A percentile compares a stretch with the other conserved stretches of the same genome.
Evolutionary conservation across 805 yeast species (phyloP).

Genomic region (Osmozyma mogii): DNA sequence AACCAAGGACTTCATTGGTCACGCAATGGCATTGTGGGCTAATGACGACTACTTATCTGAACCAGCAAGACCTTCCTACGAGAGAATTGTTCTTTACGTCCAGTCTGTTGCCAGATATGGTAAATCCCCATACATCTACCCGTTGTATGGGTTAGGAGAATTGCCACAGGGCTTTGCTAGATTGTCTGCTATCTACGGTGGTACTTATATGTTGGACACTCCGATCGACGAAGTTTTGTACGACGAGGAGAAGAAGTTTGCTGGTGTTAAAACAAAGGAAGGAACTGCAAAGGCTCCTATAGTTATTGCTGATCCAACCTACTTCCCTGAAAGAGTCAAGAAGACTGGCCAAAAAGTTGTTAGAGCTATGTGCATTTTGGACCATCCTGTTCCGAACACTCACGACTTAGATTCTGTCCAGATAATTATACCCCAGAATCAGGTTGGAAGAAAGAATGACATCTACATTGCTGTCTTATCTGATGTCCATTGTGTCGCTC

Average conservation of each 20-base stretch:
- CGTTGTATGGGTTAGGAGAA: constrained; percentile 94
- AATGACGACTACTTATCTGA: constrained; percentile 82
- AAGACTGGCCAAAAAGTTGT: constrained; percentile 69
- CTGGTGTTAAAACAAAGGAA: constrained; percentile 85
- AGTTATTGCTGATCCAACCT: constrained; percentile 96
- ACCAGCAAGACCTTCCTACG: constrained; percentile 89
- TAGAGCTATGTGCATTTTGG: constrained; percentile 80
- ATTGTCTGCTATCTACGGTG: constrained; percentile 94
- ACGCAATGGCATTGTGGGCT: constrained; percentile 96
- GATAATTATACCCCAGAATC: constrained; percentile 94
- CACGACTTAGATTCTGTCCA: constrained; percentile 82
- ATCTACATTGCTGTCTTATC: constrained; percentile 90
- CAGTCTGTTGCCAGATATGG: constrained; percentile 93
- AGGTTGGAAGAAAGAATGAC: constrained; percentile 86
- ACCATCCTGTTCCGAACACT: constrained; percentile 83
- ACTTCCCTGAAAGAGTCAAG: constrained; percentile 78
- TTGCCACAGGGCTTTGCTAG: constrained; percentile 99
- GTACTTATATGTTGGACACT: constrained; percentile 96
- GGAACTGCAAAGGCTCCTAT: constrained; percentile 88
- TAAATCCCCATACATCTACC: constrained; percentile 92
- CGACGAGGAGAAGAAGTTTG: constrained; percentile 55
- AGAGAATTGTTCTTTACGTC: constrained; percentile 76
- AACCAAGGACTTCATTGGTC: constrained; percentile 94
- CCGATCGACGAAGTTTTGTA: constrained; percentile 87
- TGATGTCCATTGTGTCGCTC: constrained; percentile 80